A percentile compares a stretch with the other conserved stretches of the same genome.
These are phyloP conservation scores for Ilex asprella DNA, from an alignment of 257 asterid species.

Conservation along the genomic window DNA sequence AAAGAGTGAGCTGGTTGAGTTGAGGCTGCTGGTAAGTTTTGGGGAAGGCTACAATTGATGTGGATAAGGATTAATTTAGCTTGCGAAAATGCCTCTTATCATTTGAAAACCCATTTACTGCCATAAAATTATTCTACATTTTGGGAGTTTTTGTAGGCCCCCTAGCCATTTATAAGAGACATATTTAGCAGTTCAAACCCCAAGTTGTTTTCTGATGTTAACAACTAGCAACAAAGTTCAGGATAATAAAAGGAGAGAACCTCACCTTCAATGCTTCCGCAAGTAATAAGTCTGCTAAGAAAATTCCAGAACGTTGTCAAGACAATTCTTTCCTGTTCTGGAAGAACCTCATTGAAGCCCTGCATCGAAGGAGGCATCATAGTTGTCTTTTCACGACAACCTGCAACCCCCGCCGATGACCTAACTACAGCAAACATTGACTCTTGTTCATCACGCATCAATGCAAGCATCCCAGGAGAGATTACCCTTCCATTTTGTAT, in stretches of 20 bases:
- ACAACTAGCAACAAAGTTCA: no score
- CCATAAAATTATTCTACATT: no score
- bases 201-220: no score
- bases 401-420: conserved; percentile 15
- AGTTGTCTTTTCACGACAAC: conserved; percentile 11
- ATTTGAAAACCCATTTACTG: no score
- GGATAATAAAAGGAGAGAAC: neutral
- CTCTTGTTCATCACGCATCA: conserved; percentile 53
- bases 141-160: no score
- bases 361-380: conserved; percentile 16
- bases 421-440: conserved; percentile 16
- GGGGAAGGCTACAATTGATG: no score
- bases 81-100: no score
- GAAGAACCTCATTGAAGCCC: conserved; percentile 20
- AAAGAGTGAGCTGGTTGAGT: no score
- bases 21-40: no score
- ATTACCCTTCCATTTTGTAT: conserved; percentile 28
- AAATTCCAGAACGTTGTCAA: conserved; percentile 37
- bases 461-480: conserved; percentile 55
- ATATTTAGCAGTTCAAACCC: no score
- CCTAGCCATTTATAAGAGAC: no score
- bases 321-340: conserved; percentile 66
- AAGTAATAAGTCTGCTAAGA: conserved; percentile 42
- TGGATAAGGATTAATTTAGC: no score
- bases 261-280: conserved; percentile 44